These are phyloP conservation scores for Dissophora ornata DNA, from an alignment of 192 early-diverging fungal species.

Conservation along the genomic window DNA sequence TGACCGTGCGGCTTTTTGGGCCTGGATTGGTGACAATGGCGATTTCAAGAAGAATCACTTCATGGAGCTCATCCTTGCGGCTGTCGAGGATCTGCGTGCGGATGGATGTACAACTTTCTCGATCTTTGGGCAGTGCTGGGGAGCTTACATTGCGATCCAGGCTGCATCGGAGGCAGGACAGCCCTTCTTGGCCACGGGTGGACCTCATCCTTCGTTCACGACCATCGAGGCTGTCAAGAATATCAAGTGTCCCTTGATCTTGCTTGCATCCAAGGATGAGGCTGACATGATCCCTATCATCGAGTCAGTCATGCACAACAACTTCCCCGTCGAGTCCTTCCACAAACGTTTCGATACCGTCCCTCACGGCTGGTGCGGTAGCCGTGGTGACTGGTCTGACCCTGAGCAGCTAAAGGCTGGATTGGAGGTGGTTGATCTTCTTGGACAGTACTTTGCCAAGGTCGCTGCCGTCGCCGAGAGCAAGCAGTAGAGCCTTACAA, in stretches of 20 bases:
- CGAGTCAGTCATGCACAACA: conserved; percentile 18
- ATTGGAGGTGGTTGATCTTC: conserved; percentile 24
- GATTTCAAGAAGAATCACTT: conserved; percentile 21
- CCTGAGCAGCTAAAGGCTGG: conserved; percentile 28
- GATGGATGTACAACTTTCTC: conserved; percentile 60
- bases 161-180: conserved; percentile 54
- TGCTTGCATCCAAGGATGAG: conserved; percentile 66
- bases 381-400: conserved; percentile 29
- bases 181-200: conserved; percentile 60
- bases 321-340: conserved; percentile 25
- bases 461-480: conserved; percentile 15
- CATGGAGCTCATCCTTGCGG: conserved; percentile 4
- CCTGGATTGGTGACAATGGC: conserved; percentile 34
- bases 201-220: conserved; percentile 72
- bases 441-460: conserved; percentile 29
- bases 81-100: conserved; percentile 49
- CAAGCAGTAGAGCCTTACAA: too few species aligned
- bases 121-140: conserved; percentile 81
- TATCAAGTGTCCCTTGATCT: conserved; percentile 68
- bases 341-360: conserved; percentile 32
- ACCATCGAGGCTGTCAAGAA: conserved; percentile 57
- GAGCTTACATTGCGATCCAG: conserved; percentile 63
- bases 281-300: neutral
- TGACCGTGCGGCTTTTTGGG: conserved; percentile 25
- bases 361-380: conserved; percentile 27